Base-by-base conservation (phyloP, 2,329 filamentous ascomycete genomes). In the Pseudogymnoascus sp. region DNA sequence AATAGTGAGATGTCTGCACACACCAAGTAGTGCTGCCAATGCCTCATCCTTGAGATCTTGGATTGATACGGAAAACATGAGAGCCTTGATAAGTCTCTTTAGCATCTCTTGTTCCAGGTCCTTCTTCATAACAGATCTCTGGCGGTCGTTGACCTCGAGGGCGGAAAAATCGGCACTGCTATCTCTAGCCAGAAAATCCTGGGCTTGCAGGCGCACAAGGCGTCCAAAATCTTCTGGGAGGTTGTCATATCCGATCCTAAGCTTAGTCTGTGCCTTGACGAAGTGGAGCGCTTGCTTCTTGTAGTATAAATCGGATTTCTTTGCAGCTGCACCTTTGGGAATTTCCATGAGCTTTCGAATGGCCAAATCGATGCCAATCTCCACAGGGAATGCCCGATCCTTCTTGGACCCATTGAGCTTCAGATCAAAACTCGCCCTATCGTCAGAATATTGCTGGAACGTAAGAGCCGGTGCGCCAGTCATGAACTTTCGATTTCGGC, bases 401-500 rank as follows among this genome's bases (percentile, higher is more conserved):
- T 88, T 88, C 69, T 91, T 91, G 0, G 94, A 93, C 0, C 94
- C 94, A 62, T 96, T 89, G 11, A 99, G 81, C 34, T 90, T 87
- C 62, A 99, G 78, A 66, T 97, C 92, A 65, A 97, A 90, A 70
- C 90, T 96, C 0, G 91, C 83, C 18, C 85, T 78, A 68, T 97
- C 94, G 72, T 99, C 94, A 5, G 93, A 87, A 71, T 88, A 97
- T 58, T 87, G 81, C 72, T 91, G 87, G 74, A 89, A 97, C 1
- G 85, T 81, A 11, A 99, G 82, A n/a, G 87, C 85, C 5, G 93
- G 87, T 2, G 93, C 90, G 57, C 91, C 89, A 5, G 89, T 96
- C 77, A 97, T 87, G 73, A 96, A 99, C 70, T 96, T 97, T 35
- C 95, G 81, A 69, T 99, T 99, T 25, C 94, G 86, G 6, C 94